Base-by-base conservation (phyloP, 768 basidiomycete species). In the Mycena galopus region DNA sequence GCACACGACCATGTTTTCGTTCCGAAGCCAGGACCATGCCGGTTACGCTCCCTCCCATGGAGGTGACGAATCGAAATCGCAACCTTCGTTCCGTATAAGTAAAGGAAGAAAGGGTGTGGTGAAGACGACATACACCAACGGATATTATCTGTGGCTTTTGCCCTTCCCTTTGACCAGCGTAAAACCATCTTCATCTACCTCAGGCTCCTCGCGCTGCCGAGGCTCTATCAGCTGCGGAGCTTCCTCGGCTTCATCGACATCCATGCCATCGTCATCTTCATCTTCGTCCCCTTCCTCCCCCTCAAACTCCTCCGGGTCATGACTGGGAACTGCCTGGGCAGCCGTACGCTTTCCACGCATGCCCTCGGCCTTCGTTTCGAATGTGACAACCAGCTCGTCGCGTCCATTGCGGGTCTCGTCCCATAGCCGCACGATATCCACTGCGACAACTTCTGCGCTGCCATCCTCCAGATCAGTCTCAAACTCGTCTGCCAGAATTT, bases 151-250 rank as follows among this genome's bases (percentile, higher is more conserved):
- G 70, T 82, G 82, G 55, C 86, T 84, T 77, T 90, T 91, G 14
- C 89, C 87, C 76, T 89, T 91, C 29, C 84, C 85, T 75, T 88
- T 88, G 3, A 99, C 95, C 61, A 93, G 78, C 4, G 93, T 95
- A 79, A 99, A 99, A 1, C 97, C 97, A 70, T 99, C 96, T 72
- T 96, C 94, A 77, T 98, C 97, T 0, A 97, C 86, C 61, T 94
- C 88, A 0, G 93, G 92, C 77, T 93, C 92, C 14, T 86, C 82
- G 62, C 81, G 84, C n/a, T 76, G 82, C 69, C 80, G 74, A 33
- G 76, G 63, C 57, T 88, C 85, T 23, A 93, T 74, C 27, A 95
- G 80, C 74, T 86, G 86, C 3, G 93, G 94, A 1, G 81, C 87
- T 47, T 86, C 88, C 7, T 88, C 86, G 76, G 79, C 90, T 72